A percentile compares a stretch with the other conserved stretches of the same genome.
phyloP scores from a whole-genome alignment of 192 early-diverging fungal genomes.

The Phycomyces blakesleeanus region DNA sequence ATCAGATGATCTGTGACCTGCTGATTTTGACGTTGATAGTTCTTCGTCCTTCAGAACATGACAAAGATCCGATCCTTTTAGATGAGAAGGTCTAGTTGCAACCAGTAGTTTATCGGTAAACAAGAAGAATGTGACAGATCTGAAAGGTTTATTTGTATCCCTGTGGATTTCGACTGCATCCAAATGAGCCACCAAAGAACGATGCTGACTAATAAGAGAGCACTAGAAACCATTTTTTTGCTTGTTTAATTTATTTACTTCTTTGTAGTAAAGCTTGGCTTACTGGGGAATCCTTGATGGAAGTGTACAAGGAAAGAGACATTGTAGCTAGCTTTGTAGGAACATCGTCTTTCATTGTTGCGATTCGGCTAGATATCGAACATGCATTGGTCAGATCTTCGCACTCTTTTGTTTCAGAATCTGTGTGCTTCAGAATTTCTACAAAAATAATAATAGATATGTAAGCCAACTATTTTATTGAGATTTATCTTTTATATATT shows the following conservation, averaged over 20 bases:
- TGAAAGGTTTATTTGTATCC: slow-evolving; percentile 20
- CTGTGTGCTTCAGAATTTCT: slow-evolving; percentile 33
- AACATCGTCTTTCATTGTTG: slow-evolving; percentile 37
- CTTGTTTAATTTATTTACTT: background rate
- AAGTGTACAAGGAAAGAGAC: slow-evolving; percentile 29
- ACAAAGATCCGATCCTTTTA: slow-evolving; percentile 24
- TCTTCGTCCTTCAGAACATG: slow-evolving; percentile 8
- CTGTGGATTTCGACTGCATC: slow-evolving; percentile 33
- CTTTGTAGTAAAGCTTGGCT: background rate
- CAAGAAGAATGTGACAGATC: slow-evolving; percentile 32
- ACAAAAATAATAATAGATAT: too few relatives aligned
- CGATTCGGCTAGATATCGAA: slow-evolving; percentile 24
- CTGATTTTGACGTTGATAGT: slow-evolving; percentile 1
- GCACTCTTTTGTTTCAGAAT: slow-evolving; percentile 23
- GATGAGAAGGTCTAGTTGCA: slow-evolving; percentile 24
- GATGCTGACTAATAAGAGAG: slow-evolving; percentile 32
- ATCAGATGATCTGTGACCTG: slow-evolving; percentile 1
- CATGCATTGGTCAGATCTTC: slow-evolving; percentile 18
- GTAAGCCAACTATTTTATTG: background rate
- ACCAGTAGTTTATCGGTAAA: slow-evolving; percentile 38
- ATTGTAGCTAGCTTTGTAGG: slow-evolving; percentile 32
- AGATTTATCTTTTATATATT: too few relatives aligned
- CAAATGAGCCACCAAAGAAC: slow-evolving; percentile 22
- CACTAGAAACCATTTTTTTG: slow-evolving; percentile 24
- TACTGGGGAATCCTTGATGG: slow-evolving; percentile 35